phyloP scores from a whole-genome alignment of 2,329 filamentous ascomycete genomes.

The Colletotrichum sp. region DNA sequence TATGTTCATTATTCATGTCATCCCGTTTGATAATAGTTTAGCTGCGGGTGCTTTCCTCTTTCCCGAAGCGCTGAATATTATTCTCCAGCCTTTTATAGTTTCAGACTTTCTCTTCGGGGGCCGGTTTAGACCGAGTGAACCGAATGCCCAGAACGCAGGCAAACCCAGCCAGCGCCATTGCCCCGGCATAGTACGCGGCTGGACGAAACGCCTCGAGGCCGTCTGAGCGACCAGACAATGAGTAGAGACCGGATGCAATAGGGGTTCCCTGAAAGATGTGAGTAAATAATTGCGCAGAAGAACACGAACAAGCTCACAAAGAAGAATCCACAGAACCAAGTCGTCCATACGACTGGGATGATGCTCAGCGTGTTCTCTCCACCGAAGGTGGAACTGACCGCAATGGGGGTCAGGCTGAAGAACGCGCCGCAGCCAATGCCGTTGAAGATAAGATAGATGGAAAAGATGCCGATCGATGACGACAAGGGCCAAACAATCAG shows the following conservation, averaged over 20 bases:
- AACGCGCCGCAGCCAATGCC: conserved; percentile 33
- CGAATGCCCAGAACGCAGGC: neutral
- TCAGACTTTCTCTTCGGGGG: neutral
- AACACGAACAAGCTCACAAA: conserved; percentile 23
- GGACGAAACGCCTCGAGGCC: conserved; percentile 26
- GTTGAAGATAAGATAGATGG: conserved; percentile 28
- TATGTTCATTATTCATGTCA: neutral
- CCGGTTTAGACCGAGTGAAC: neutral
- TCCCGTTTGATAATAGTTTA: fast-evolving
- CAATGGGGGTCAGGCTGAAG: conserved; percentile 30
- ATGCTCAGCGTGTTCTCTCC: conserved; percentile 27
- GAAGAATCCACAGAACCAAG: conserved; percentile 32
- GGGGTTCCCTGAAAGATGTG: conserved; percentile 26
- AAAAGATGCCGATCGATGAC: conserved; percentile 24
- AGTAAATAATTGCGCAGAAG: fast-evolving
- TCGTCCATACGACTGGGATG: conserved; percentile 30
- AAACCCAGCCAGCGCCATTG: conserved; percentile 25
- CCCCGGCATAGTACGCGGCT: conserved; percentile 31
- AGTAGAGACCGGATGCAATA: conserved; percentile 29
- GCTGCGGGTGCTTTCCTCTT: neutral
- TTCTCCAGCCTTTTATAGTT: fast-evolving
- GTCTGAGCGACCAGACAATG: conserved; percentile 21
- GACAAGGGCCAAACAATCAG: conserved; percentile 31
- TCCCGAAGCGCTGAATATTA: fast-evolving
- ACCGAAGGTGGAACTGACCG: conserved; percentile 27